Evolutionary conservation across 768 basidiomycete species (phyloP), one percentile per base, ranked within the genome.

Genomic region (Suillus spraguei): DNA sequence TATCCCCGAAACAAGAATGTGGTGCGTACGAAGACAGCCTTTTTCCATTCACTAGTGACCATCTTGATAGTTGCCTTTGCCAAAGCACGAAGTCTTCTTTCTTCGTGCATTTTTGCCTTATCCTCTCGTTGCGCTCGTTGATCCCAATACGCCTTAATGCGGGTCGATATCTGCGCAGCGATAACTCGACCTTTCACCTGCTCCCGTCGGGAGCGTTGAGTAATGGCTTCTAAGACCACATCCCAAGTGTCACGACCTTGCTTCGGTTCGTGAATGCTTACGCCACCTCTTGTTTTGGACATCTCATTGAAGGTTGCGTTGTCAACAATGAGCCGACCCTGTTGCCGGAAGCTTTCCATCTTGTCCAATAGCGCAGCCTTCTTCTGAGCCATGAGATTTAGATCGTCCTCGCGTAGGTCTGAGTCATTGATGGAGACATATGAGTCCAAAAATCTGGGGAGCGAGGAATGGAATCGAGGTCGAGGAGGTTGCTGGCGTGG

Each of bases 41-140:
- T 87, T 74, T 90, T 91, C 96, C 96, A 98, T 71, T 94, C 90
- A 9, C 81, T 82, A 36, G 84, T 81, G 35, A 97, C 86, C 69
- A 87, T 76, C 68, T 85, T 86, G 55, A 90, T 81, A 0, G 91
- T 88, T 24, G 85, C 83, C 77, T 91, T 92, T 14, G 91, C 92
- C 42, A 94, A 69, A 4, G 78, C 80, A 60, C 85, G 81, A 67
- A 91, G 66, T 35, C 88, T 81, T 73, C 83, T 85, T 77, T 94
- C 91, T 68, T 92, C 90, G 66, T 82, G 83, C 22, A 74, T 74
- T 63, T 75, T 79, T 20, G 82, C 82, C 71, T 81, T 85, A 36
- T 89, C 88, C 61, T 87, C 88, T 69, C 81, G 85, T 36, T 82
- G 80, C 41, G 82, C 87, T 59, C 87, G 80, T 36, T 78, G 80